A percentile compares a stretch with the other conserved stretches of the same genome.
Conservation (phyloP, 2,329 filamentous ascomycete genomes). For the Cercospora zeae-maydis region DNA sequence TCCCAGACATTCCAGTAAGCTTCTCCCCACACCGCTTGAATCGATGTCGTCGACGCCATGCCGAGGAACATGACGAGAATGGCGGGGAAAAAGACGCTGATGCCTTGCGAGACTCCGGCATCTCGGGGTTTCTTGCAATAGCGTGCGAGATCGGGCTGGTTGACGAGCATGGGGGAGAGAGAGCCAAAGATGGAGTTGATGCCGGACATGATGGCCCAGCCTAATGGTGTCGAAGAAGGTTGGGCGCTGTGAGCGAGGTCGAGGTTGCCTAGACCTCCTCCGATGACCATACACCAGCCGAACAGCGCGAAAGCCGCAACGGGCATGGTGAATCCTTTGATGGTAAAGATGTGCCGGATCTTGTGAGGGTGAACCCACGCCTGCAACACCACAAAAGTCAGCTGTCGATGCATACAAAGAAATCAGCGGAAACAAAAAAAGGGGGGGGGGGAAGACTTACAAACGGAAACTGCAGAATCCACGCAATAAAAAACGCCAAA, state of each 20-base stretch:
- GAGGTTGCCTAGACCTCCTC: slow-evolving; percentile 30
- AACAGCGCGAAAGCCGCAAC: slow-evolving; percentile 42
- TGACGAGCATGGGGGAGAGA: slow-evolving; percentile 36
- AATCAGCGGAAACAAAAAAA: neutral
- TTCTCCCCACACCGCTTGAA: slow-evolving; percentile 37
- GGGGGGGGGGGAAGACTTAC: slow-evolving; percentile 1
- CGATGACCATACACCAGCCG: slow-evolving; percentile 37
- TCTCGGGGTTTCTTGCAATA: slow-evolving; percentile 36
- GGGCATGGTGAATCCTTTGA: slow-evolving; percentile 21
- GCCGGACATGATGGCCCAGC: slow-evolving; percentile 42
- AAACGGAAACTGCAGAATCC: slow-evolving; percentile 35
- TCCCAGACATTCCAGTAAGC: slow-evolving; percentile 48
- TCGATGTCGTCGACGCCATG: slow-evolving; percentile 43
- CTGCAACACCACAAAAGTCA: slow-evolving; percentile 36
- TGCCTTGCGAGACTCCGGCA: slow-evolving; percentile 39
- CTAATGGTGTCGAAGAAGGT: slow-evolving; percentile 18
- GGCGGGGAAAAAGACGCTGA: slow-evolving; percentile 42
- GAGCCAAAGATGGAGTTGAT: slow-evolving; percentile 40
- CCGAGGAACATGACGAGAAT: slow-evolving; percentile 44
- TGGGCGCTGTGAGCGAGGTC: slow-evolving; percentile 18
- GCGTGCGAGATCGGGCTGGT: slow-evolving; percentile 43
- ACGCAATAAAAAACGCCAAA: slow-evolving; percentile 32
- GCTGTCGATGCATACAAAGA: slow-evolving; percentile 27
- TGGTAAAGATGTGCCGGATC: slow-evolving; percentile 24
- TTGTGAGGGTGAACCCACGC: slow-evolving; percentile 36